Evolutionary conservation across 768 basidiomycete genomes (phyloP), one percentile per base, ranked within the genome.

Genomic region (Leccinum olivaceopallidum): DNA sequence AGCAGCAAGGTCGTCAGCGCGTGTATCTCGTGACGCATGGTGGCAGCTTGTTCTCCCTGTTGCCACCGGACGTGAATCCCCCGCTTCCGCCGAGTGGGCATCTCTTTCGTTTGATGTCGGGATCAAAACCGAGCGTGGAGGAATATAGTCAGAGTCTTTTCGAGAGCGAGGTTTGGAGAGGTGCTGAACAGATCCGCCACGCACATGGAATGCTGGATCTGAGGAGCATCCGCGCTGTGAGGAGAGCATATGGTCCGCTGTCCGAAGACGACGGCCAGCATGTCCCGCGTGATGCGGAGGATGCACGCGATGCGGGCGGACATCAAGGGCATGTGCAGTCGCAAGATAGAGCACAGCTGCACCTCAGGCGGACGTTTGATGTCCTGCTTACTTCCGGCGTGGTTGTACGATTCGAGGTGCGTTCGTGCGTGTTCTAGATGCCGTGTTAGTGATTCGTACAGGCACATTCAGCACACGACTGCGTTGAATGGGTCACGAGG

Each of bases 401-500:
- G 32, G 81, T 89, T 14, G 71, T 93, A 55, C 79, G 88, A 18
- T 92, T 93, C 57, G 94, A 98, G 83, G 94, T 94, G 64, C 61
- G 81, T 54, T 39, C 26, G n/a, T 49, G 28, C 7, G 37, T 49
- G 24, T 39, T 52, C 8, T 56, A 53, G 56, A 52, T 50, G 18
- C 32, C 26, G 56, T 58, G 34, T 55, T 56, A 52, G 34, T 56
- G 26, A 55, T 50, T 36, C 30, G 48, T 62, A 47, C 44, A 95
- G 92, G 80, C 86, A 39, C 78, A 88, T 77, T 86, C 87, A 24
- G 77, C 83, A 57, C 76, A 71, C 34, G 79, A 88, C 50, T 90
- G 91, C 0, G 70, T 87, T 54, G 94, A 98, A 69, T 98, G 95
- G 96, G 85, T 97, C 53, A 81, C 84, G 54, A 82, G 87, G 44